Evolutionary conservation across 257 asterid genomes (phyloP), one percentile per base, ranked within the genome.

Genomic region (Lavandula angustifolia): DNA sequence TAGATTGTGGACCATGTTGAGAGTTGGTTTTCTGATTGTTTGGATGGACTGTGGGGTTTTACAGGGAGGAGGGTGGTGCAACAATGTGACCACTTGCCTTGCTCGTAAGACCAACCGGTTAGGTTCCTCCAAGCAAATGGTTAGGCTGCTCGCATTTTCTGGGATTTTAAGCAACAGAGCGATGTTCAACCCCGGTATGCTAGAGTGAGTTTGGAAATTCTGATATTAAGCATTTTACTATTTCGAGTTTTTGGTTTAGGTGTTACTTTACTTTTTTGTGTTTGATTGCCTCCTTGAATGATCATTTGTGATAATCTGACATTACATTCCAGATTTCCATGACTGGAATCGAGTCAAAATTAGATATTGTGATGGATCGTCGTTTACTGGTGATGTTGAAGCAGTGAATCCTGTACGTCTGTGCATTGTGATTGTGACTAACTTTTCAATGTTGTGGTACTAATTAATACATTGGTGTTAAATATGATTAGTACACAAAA

Each of bases 11-110:
- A n/a, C n/a, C n/a, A 12, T 54, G 12, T 54, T 57, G 48, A 35
- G 3, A 37, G 16, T 4, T 58, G 10, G 18, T 1, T 58, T 58
- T 40, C n/a, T 17, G 18, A 42, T 13, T 9, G 14, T 55, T 13
- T 55, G 17, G 41, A 3, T 37, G 37, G 18, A 38, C 6, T 22
- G 38, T 6, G 37, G 51, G 1, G 64, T 35, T 58, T 3, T 40
- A 7, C 38, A 92, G 98, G 99, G 97, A 75, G 99, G 99, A 53
- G 99, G 88, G 50, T 92, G 99, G 99, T 89, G 99, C 84, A 83
- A 84, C 66, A 87, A 84, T 48, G 75, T 48, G 3, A 69, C 88
- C 0, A 75, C 71, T 44, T 92, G 96, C 51, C 77, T 87, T 22
- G 81, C 73, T 3, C 84, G 94, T 17, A 84, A 62, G 55, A 60